Conservation (phyloP, 2,329 filamentous ascomycete species). For the Venturia effusa region DNA sequence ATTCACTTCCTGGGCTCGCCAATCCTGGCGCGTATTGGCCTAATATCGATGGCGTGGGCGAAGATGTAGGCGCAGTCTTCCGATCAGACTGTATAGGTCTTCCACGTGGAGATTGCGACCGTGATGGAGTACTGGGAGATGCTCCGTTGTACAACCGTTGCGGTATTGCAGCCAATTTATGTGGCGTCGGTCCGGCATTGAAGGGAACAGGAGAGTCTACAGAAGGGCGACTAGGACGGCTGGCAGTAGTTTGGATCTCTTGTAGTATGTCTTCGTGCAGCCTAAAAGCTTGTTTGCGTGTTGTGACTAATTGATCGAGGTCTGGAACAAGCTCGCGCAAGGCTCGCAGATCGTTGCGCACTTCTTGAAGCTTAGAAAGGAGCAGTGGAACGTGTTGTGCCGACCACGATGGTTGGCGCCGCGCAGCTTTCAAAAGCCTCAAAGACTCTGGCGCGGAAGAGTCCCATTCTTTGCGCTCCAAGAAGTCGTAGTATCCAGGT, state of each 20-base stretch:
- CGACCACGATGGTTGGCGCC: constrained; percentile 26
- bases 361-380: constrained; percentile 29
- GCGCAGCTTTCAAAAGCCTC: constrained; percentile 24
- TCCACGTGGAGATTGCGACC: constrained; percentile 25
- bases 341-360: constrained; percentile 31
- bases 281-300: constrained; percentile 38
- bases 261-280: constrained; percentile 35
- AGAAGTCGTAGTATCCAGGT: constrained; percentile 37
- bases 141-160: not conserved
- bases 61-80: constrained; percentile 1
- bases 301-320: constrained; percentile 36
- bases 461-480: constrained; percentile 11
- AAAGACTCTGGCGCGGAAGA: constrained; percentile 20
- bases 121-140: constrained; percentile 20
- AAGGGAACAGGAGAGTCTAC: not conserved
- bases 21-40: constrained; percentile 7
- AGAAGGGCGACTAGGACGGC: not conserved
- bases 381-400: constrained; percentile 28
- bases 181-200: not conserved
- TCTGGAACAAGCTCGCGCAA: constrained; percentile 34
- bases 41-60: constrained; percentile 2
- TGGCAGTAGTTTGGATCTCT: constrained; percentile 23
- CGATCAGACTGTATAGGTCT: constrained; percentile 16
- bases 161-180: not conserved
- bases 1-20: not conserved